phyloP scores from a whole-genome alignment of 192 early-diverging fungal species.

The Coemansia sp. region DNA sequence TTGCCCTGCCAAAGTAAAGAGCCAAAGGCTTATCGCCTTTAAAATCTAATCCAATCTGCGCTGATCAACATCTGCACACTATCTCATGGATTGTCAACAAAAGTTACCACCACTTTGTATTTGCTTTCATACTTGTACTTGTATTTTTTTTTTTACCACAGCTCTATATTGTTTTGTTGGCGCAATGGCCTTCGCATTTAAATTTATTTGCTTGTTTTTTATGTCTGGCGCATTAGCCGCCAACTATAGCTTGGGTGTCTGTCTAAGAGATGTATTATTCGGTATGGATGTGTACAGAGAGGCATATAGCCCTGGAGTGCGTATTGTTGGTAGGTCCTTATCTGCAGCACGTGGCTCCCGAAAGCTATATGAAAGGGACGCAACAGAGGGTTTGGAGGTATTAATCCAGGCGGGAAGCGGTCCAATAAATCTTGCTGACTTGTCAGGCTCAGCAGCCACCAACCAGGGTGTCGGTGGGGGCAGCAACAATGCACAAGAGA shows the following conservation, averaged over 20 bases:
- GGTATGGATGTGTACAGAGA: conserved; percentile 25
- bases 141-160: neutral
- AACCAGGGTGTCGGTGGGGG: neutral
- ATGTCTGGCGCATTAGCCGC: conserved; percentile 1
- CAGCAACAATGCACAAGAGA: neutral
- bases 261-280: conserved; percentile 35
- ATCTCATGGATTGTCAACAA: no score
- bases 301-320: conserved; percentile 27
- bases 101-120: no score
- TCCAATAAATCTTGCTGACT: conserved; percentile 24
- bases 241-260: conserved; percentile 17
- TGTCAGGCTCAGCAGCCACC: conserved; percentile 14
- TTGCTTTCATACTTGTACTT: neutral
- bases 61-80: no score
- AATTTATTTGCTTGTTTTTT: neutral
- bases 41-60: no score
- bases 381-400: conserved; percentile 14
- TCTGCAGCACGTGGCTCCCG: conserved; percentile 1
- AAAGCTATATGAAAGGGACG: conserved; percentile 17
- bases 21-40: no score
- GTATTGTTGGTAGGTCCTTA: neutral
- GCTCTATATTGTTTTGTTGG: neutral
- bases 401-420: conserved; percentile 35
- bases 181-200: conserved; percentile 6
- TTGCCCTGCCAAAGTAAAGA: no score